Conservation (phyloP, 345 rosid genomes). For the Ailanthus altissimus region DNA sequence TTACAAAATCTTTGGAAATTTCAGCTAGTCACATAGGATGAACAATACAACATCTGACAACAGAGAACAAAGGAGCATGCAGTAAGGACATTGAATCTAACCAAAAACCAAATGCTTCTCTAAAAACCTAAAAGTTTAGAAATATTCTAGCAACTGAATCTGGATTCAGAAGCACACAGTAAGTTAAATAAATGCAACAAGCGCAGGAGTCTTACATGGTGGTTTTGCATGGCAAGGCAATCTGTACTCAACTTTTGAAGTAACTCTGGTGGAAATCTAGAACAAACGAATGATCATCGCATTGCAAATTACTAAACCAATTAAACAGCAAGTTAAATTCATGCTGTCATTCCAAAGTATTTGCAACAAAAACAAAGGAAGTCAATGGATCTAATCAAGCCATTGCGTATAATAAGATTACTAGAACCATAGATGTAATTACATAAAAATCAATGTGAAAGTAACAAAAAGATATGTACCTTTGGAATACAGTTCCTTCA, state of each 20-base stretch:
- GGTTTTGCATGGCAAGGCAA: constrained; percentile 91
- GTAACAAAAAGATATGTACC: constrained; percentile 40
- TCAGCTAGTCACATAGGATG: neutral
- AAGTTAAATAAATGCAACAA: constrained; percentile 6
- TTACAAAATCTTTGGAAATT: neutral
- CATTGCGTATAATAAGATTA: no score
- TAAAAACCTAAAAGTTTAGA: neutral
- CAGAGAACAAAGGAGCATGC: neutral
- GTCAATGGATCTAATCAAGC: no score
- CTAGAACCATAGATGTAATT: neutral
- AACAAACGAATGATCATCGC: neutral
- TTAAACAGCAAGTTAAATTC: neutral
- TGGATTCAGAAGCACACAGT: neutral
- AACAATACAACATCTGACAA: neutral
- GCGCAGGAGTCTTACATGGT: constrained; percentile 57
- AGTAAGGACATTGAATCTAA: neutral
- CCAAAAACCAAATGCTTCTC: neutral
- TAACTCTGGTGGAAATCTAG: constrained; percentile 75
- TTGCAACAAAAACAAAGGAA: no score
- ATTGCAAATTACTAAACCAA: neutral
- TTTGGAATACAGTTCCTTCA: constrained; percentile 82
- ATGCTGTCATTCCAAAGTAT: neutral
- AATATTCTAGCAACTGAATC: neutral
- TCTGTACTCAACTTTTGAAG: constrained; percentile 62
- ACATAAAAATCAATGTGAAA: neutral